A percentile compares a stretch with the other conserved stretches of the same genome.
Conservation (phyloP, 208 protist genomes). For the Leishmania amazonensis region DNA sequence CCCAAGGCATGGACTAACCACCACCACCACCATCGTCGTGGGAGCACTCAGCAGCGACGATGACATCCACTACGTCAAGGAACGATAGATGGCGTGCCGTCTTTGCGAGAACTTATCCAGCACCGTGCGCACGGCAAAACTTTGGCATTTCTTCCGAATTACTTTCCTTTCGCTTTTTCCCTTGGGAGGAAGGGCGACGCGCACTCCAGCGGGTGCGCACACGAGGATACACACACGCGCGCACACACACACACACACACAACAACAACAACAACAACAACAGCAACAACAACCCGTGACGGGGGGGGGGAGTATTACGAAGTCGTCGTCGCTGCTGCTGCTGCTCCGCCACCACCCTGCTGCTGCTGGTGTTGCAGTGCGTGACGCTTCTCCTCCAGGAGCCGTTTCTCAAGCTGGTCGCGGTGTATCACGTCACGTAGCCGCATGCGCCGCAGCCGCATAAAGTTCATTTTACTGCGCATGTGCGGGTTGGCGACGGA, state of each 20-base stretch:
- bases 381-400: conserved; percentile 65
- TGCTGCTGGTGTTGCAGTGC: conserved; percentile 6
- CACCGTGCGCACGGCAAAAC: neutral
- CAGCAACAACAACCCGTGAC: no score
- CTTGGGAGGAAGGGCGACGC: neutral
- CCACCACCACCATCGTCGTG: neutral
- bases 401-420: conserved; percentile 68
- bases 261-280: no score
- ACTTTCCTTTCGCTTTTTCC: neutral
- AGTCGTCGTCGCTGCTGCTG: neutral
- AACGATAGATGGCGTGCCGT: neutral
- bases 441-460: conserved; percentile 78
- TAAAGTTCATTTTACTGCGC: conserved; percentile 82
- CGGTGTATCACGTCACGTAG: conserved; percentile 85
- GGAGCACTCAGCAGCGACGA: neutral
- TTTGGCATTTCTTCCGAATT: neutral
- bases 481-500: conserved; percentile 46
- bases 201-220: neutral
- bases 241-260: no score
- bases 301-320: neutral
- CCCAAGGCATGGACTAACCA: neutral
- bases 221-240: no score
- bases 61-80: neutral
- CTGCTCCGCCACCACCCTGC: neutral
- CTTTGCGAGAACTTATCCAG: neutral